Percentiles rank a stretch among this genome's conserved stretches.
These are phyloP conservation scores for Panicum hallii DNA, from an alignment of 202 grass and related monocot species.

Conservation along the genomic window DNA sequence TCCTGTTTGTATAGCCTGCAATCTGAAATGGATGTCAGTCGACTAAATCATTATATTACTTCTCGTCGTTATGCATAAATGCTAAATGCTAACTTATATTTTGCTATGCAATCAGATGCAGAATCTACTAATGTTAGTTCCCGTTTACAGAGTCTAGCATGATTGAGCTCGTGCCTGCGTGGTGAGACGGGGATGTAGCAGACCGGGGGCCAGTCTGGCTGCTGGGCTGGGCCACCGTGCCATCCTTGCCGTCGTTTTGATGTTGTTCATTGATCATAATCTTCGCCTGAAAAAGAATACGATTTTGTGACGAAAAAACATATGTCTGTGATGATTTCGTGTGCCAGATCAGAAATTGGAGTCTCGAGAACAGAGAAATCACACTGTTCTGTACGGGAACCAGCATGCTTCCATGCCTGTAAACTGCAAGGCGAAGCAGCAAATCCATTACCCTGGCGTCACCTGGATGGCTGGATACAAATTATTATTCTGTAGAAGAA, in stretches of 20 bases:
- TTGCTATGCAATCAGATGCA: constrained; percentile 25
- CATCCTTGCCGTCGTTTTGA: not conserved
- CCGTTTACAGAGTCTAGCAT: not conserved
- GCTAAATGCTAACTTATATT: not conserved
- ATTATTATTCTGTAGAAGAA: not conserved
- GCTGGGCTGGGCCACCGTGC: not conserved
- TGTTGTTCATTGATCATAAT: not conserved
- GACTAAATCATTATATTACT: not conserved
- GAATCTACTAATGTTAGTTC: not conserved
- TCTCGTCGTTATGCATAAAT: not conserved
- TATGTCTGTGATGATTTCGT: not conserved
- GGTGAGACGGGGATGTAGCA: not conserved
- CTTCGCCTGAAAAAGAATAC: not conserved
- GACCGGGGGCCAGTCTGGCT: not conserved
- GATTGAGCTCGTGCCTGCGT: not conserved
- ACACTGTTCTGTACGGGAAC: not conserved
- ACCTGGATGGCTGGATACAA: not conserved
- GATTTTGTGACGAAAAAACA: not conserved
- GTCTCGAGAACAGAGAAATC: not conserved
- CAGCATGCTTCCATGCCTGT: not conserved
- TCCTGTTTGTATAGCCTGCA: constrained; percentile 5
- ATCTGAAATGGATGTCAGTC: constrained; percentile 27
- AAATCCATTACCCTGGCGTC: not conserved
- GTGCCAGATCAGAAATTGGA: not conserved
- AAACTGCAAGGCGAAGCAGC: not conserved